These are phyloP conservation scores for Pichia manshurica DNA, from an alignment of 805 yeast genomes.

Conservation along the genomic window DNA sequence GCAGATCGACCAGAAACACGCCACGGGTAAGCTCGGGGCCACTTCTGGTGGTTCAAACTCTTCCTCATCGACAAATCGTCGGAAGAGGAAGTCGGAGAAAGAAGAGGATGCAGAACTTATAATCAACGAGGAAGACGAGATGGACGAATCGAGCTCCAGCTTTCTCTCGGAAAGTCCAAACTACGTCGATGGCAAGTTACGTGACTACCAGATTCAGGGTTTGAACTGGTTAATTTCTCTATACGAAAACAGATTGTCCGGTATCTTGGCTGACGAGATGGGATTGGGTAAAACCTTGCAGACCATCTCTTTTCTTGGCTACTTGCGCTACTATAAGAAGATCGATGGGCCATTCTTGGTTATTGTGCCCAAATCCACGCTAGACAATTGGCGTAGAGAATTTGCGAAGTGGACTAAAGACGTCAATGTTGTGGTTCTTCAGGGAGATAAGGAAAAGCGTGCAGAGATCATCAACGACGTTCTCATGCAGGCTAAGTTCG, in stretches of 20 bases:
- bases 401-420: conserved; percentile 96
- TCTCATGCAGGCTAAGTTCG: conserved; percentile 72
- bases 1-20: conserved; percentile 47
- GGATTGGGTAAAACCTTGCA: conserved; percentile 95
- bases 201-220: conserved; percentile 94
- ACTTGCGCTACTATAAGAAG: conserved; percentile 67
- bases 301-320: conserved; percentile 88
- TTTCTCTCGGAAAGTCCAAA: conserved; percentile 84
- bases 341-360: conserved; percentile 88
- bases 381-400: conserved; percentile 95
- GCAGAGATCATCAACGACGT: conserved; percentile 49
- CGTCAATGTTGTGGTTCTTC: conserved; percentile 75
- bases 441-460: conserved; percentile 86
- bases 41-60: background rate
- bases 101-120: conserved; percentile 93
- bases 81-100: conserved; percentile 84
- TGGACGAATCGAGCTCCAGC: conserved; percentile 54
- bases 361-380: conserved; percentile 91
- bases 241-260: conserved; percentile 83
- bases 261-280: conserved; percentile 97
- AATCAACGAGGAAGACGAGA: conserved; percentile 73
- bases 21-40: conserved; percentile 31
- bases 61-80: conserved; percentile 22
- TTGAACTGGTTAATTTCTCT: conserved; percentile 89
- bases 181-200: conserved; percentile 66